Evolutionary conservation across 2,329 filamentous ascomycete species (phyloP), one percentile per base, ranked within the genome.

Genomic region (Neoarthrinium moseri): DNA sequence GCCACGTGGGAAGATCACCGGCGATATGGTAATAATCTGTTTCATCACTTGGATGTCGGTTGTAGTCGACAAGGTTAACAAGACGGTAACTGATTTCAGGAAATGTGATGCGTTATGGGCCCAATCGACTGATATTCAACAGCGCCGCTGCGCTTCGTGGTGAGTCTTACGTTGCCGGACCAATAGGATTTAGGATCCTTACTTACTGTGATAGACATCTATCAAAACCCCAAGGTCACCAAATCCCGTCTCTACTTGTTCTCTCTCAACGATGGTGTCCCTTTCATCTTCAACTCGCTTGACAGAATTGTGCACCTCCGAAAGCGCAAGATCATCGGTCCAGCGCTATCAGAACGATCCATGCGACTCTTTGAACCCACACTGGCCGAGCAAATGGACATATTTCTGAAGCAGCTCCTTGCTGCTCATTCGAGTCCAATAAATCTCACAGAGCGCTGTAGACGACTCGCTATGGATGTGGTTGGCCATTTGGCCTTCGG

Each of bases 51-150:
- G 23, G 15, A 17, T 34, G 12, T 10, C n/a, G n/a, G n/a, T n/a
- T n/a, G n/a, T n/a, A n/a, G n/a, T n/a, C n/a, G n/a, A n/a, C n/a
- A n/a, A n/a, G n/a, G n/a, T n/a, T n/a, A n/a, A 6, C n/a, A 20
- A 18, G 36, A 11, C 13, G 11, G n/a, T 17, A 17, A 15, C 24
- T 40, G 26, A 43, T 43, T 36, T 18, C 49, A 40, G 52, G 53
- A 7, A 33, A 47, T 11, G 51, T 57, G 3, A 18, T 57, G 6
- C 42, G 51, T n/a, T 39, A 49, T 20, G 50, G 51, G 3, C 52
- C 54, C 3, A 49, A 56, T 22, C 50, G 49, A 26, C 49, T 56
- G 4, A 45, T 56, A 12, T 55, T 56, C 44, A 54, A 51, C 17
- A 48, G 49, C 1, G 35, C 29, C n/a, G 50, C 45, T 6, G 54